These are phyloP conservation scores for Rhodotorula paludigena DNA, from an alignment of 768 basidiomycete species.

Conservation along the genomic window DNA sequence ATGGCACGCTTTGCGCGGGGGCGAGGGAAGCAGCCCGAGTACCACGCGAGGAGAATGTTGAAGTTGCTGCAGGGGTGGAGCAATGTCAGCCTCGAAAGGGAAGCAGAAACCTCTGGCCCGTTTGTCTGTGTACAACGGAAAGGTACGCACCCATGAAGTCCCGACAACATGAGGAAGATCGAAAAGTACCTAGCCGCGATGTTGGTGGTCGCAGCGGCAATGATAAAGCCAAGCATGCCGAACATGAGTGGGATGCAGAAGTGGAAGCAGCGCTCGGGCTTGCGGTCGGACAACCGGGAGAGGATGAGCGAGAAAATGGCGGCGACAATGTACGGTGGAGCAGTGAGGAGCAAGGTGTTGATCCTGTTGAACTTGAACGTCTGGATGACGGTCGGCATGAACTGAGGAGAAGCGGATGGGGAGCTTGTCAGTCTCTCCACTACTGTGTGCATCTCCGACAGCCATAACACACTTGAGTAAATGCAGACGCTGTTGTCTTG, in stretches of 20 bases:
- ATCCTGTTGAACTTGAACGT: conserved; percentile 36
- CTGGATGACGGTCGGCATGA: conserved; percentile 23
- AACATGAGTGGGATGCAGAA: conserved; percentile 34
- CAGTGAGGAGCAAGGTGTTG: conserved; percentile 40
- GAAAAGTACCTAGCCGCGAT: conserved; percentile 42
- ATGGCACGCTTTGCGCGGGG: conserved; percentile 41
- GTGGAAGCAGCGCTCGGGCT: conserved; percentile 40
- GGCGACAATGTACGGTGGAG: conserved; percentile 43
- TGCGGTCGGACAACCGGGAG: conserved; percentile 38
- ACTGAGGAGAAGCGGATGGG: too few relatives aligned
- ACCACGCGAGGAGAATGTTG: conserved; percentile 43
- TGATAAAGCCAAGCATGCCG: conserved; percentile 40
- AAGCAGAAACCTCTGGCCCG: not conserved
- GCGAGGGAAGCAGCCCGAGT: conserved; percentile 36
- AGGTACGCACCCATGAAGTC: conserved; percentile 9
- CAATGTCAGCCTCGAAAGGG: conserved; percentile 11
- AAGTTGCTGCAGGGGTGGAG: conserved; percentile 27
- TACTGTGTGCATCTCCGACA: too few relatives aligned
- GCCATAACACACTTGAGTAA: too few relatives aligned
- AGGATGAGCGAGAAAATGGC: conserved; percentile 37
- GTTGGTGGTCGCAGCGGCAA: conserved; percentile 21
- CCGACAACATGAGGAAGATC: conserved; percentile 42
- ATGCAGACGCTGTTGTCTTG: too few relatives aligned
- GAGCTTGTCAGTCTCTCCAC: too few relatives aligned
- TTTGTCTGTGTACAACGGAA: not conserved